A percentile compares a stretch with the other conserved stretches of the same genome.
phyloP scores from a whole-genome alignment of 208 protist genomes.

The Crithidia fasciculata region DNA sequence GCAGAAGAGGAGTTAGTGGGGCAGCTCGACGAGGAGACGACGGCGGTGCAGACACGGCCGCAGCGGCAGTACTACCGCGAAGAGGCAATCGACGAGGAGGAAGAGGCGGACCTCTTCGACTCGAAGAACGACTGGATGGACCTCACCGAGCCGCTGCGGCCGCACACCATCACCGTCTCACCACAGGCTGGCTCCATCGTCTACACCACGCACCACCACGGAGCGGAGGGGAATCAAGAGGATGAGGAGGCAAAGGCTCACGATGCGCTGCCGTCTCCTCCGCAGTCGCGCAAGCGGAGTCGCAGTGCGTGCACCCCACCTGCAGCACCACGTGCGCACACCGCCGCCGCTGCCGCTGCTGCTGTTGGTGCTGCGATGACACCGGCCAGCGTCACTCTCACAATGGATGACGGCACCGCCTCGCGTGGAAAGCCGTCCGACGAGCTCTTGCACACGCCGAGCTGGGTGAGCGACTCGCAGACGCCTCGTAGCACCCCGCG shows the following conservation, averaged over 20 bases:
- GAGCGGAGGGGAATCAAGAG: not conserved
- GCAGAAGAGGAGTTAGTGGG: not conserved
- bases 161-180: conserved; percentile 33
- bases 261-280: not conserved
- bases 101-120: conserved; percentile 21
- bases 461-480: conserved; percentile 14
- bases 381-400: conserved; percentile 28
- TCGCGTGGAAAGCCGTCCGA: conserved; percentile 17
- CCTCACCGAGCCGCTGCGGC: conserved; percentile 33
- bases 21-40: not conserved
- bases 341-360: not conserved
- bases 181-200: conserved; percentile 25
- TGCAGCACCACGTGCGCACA: no score
- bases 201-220: conserved; percentile 19
- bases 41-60: not conserved
- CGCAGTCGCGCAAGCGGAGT: conserved; percentile 14
- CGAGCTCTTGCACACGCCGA: conserved; percentile 15
- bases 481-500: conserved; percentile 32
- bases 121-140: conserved; percentile 41
- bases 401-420: conserved; percentile 23
- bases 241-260: not conserved
- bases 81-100: conserved; percentile 1
- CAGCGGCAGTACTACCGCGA: no score
- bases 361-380: not conserved
- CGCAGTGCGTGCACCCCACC: conserved; percentile 20